Conservation (phyloP, 2,329 filamentous ascomycete genomes). For the Aspergillus sp. region DNA sequence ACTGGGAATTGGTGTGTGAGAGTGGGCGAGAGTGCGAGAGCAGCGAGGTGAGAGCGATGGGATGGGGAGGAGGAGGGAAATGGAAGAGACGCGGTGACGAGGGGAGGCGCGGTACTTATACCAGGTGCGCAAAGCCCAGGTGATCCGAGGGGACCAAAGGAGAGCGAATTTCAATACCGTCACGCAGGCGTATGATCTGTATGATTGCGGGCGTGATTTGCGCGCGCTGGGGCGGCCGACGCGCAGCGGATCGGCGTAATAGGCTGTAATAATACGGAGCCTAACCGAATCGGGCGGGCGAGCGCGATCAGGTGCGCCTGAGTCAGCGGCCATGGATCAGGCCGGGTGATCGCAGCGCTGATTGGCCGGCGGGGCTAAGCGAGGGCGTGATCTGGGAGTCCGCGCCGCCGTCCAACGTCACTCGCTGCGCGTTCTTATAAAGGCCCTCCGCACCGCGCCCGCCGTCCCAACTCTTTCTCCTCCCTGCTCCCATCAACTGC, state of each 20-base stretch:
- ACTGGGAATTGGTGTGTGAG: conserved; percentile 7
- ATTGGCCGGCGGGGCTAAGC: conserved; percentile 35
- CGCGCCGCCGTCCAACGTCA: conserved; percentile 34
- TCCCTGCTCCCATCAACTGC: conserved; percentile 13
- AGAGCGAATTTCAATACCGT: conserved; percentile 40
- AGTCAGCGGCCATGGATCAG: conserved; percentile 6
- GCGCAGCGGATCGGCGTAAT: conserved; percentile 16
- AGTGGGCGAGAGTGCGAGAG: conserved; percentile 27
- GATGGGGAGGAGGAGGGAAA: conserved; percentile 23
- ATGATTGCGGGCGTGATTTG: conserved; percentile 29
- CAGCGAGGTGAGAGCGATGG: conserved; percentile 16
- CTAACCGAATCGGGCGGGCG: conserved; percentile 19
- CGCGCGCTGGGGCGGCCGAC: conserved; percentile 9
- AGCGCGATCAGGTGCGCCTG: conserved; percentile 3
- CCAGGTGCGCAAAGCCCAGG: conserved; percentile 30
- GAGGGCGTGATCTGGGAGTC: conserved; percentile 39
- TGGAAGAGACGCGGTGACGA: conserved; percentile 31
- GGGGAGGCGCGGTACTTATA: conserved; percentile 39
- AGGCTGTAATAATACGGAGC: conserved; percentile 14
- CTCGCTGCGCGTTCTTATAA: conserved; percentile 37
- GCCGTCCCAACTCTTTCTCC: conserved; percentile 20
- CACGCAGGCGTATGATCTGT: conserved; percentile 34
- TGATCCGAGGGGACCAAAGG: conserved; percentile 37
- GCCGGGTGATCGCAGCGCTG: conserved; percentile 24
- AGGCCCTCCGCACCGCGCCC: conserved; percentile 26